phyloP scores from a whole-genome alignment of 2,329 filamentous ascomycete genomes.

The Aspergillus calidoustus region DNA sequence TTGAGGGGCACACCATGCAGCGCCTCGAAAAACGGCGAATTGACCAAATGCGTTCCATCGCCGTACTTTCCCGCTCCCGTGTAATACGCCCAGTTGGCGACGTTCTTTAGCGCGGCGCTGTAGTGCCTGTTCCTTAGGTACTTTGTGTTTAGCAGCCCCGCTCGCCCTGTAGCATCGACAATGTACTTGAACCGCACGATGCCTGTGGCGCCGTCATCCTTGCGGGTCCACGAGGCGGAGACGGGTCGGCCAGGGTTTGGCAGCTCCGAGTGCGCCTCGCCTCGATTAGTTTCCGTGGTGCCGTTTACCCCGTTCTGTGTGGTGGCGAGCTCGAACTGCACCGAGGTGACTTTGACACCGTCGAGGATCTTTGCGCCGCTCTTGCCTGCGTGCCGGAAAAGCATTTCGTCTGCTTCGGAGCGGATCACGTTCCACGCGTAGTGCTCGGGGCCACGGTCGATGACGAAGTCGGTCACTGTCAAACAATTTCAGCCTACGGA shows the following conservation, averaged over 20 bases:
- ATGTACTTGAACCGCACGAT: conserved; percentile 49
- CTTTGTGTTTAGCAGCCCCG: conserved; percentile 52
- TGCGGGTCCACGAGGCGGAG: conserved; percentile 4
- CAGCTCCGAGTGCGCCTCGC: no score
- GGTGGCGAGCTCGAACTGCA: no score
- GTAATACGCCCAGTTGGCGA: conserved; percentile 57
- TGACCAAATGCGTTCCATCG: neutral
- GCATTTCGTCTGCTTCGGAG: conserved; percentile 35
- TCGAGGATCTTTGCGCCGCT: conserved; percentile 26
- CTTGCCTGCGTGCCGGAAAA: conserved; percentile 34
- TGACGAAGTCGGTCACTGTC: conserved; percentile 32
- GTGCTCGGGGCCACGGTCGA: conserved; percentile 22
- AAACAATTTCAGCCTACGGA: neutral
- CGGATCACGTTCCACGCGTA: conserved; percentile 37
- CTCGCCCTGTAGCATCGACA: conserved; percentile 54
- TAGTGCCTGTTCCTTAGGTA: conserved; percentile 56
- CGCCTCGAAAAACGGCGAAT: conserved; percentile 13
- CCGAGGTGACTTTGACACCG: neutral
- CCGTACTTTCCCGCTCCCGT: conserved; percentile 27
- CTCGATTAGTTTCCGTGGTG: no score
- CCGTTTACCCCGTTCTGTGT: no score
- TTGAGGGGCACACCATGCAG: conserved; percentile 1
- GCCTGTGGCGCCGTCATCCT: neutral
- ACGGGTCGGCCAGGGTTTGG: conserved; percentile 1
- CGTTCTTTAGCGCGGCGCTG: conserved; percentile 55